phyloP scores from a whole-genome alignment of 2,329 filamentous ascomycete genomes.

The Fusarium avenaceum region DNA sequence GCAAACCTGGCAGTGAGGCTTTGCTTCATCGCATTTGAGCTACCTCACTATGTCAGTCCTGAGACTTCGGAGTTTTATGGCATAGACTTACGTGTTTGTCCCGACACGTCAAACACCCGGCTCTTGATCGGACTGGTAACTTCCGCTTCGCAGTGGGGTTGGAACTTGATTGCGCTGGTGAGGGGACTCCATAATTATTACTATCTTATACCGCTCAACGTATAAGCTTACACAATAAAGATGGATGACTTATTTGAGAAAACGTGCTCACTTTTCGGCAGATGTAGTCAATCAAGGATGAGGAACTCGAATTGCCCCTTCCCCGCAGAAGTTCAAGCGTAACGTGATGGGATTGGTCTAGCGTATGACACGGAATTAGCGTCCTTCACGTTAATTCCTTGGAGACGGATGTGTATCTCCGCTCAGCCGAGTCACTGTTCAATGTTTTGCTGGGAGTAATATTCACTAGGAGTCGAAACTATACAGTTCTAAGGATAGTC shows the following conservation, averaged over 20 bases:
- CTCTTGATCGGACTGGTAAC: constrained; percentile 29
- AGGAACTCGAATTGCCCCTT: constrained; percentile 13
- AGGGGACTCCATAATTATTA: background rate
- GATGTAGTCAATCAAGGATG: constrained; percentile 9
- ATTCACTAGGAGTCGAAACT: too few relatives aligned
- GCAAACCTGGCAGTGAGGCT: constrained; percentile 42
- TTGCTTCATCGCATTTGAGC: constrained; percentile 49
- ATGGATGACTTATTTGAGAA: background rate
- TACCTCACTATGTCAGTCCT: constrained; percentile 14
- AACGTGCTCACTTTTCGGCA: constrained; percentile 15
- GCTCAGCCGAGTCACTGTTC: too few relatives aligned
- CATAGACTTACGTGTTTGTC: constrained; percentile 32
- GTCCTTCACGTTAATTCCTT: background rate
- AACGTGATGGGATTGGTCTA: constrained; percentile 24
- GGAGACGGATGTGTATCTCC: background rate
- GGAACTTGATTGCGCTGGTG: background rate
- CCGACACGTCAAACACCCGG: constrained; percentile 36
- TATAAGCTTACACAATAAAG: background rate
- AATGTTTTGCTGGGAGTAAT: too few relatives aligned
- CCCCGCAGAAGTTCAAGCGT: constrained; percentile 34
- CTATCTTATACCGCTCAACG: background rate
- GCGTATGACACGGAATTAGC: background rate
- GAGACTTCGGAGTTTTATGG: too few relatives aligned
- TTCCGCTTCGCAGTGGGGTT: constrained; percentile 16
- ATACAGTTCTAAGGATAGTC: too few relatives aligned